Evolutionary conservation across 202 grass and related monocot genomes (phyloP), one percentile per base, ranked within the genome.

Genomic region (Schoenoplectus triqueter): DNA sequence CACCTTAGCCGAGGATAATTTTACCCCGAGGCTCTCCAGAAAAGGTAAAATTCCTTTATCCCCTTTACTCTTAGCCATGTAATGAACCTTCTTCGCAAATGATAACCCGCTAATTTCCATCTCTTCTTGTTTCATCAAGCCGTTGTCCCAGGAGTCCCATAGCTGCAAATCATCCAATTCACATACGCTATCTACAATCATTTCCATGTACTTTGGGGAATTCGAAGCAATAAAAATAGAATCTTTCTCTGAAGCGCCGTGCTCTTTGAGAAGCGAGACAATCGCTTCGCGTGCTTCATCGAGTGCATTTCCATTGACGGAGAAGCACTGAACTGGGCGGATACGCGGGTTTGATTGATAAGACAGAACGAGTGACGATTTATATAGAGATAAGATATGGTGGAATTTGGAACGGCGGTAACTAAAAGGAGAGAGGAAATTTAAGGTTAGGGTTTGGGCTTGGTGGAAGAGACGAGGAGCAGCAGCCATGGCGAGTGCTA

Each of bases 1-100:
- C 52, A 95, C 62, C 86, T 85, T 95, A 21, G 92, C 92, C 0
- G 92, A 95, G 3, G 95, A 97, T 42, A 97, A 86, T 15, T 90
- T 90, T 9, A 97, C 84, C 56, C 92, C 92, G 15, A 93, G 19
- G 86, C 92, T 97, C 88, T 94, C 95, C 1, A 97, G 55, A 66
- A 93, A 89, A 62, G 92, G 89, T 62, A 95, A 88, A 9, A 97
- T 77, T 21, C 88, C 91, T 4, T 72, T 45, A 82, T 94, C 91
- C 55, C 89, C 90, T 78, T 80, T 89, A 85, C 92, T 93, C 89
- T 85, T 87, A 55, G 91, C 89, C 95, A 98, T 98, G 88, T 88
- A 87, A 86, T 93, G 93, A 74, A 92, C 91, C 85, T 95, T 98
- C 83, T 85, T 90, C 76, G 80, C 72, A 77, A 98, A 98, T 56